Conservation (phyloP, 345 rosid species). For the Diplotaxis tenuifolia region DNA sequence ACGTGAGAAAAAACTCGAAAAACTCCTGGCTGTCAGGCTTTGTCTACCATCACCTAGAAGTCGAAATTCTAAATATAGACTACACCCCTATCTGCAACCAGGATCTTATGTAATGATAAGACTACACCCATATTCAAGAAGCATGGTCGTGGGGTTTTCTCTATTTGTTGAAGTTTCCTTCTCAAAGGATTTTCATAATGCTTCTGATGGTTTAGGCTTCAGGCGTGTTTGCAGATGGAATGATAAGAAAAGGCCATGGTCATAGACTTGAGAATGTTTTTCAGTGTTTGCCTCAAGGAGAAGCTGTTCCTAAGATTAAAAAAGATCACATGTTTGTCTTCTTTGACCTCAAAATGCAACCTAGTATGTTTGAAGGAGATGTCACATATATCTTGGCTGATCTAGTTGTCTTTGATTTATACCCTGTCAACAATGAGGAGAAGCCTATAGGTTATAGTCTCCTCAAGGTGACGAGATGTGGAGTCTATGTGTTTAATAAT, state of each 20-base stretch:
- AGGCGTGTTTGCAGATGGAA: background rate
- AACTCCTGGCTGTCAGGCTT: background rate
- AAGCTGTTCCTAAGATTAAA: background rate
- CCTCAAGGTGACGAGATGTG: background rate
- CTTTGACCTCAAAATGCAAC: background rate
- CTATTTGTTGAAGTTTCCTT: background rate
- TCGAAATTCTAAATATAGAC: background rate
- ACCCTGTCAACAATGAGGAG: background rate
- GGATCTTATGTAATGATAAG: background rate
- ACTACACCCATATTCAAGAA: background rate
- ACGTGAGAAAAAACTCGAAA: background rate
- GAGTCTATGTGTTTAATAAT: background rate
- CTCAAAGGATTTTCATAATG: background rate
- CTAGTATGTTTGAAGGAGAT: background rate
- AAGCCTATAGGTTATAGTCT: background rate
- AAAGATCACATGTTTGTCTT: conserved; percentile 1
- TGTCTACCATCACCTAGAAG: background rate
- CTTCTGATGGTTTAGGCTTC: background rate
- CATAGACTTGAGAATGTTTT: background rate
- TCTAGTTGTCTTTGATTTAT: background rate
- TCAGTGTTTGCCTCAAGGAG: background rate
- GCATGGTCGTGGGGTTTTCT: background rate
- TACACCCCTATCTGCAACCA: background rate
- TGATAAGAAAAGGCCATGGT: background rate
- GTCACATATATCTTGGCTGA: background rate